Conservation (phyloP, 2,329 filamentous ascomycete species). For the Mollisiaceae sp. region DNA sequence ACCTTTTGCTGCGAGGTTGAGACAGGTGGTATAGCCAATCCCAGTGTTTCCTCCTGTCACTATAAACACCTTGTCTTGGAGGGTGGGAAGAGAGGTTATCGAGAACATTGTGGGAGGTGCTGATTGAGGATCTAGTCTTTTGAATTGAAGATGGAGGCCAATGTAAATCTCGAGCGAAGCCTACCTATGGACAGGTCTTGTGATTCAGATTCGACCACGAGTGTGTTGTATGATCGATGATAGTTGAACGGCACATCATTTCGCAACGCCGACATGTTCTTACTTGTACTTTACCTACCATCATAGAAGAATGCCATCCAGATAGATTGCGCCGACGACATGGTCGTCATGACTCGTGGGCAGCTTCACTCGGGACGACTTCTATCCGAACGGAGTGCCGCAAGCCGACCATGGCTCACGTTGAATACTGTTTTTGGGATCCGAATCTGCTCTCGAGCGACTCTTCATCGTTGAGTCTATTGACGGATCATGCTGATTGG, state of each 20-base stretch:
- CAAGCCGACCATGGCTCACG: too few species aligned
- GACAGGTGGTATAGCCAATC: slow-evolving; percentile 52
- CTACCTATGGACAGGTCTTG: not conserved
- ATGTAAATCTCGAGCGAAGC: not conserved
- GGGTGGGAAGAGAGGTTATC: slow-evolving; percentile 43
- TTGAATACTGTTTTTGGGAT: too few species aligned
- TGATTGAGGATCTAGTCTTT: not conserved
- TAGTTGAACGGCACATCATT: not conserved
- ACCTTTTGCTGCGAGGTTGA: slow-evolving; percentile 54
- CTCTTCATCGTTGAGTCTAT: too few species aligned
- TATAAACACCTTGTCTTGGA: slow-evolving; percentile 47
- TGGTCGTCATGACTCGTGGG: not conserved
- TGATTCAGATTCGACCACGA: not conserved
- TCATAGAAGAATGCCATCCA: not conserved
- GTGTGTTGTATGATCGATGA: not conserved
- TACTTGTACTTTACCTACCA: too few species aligned
- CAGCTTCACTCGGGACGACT: not conserved
- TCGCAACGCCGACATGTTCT: not conserved
- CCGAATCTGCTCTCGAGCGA: too few species aligned
- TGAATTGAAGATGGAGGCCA: not conserved
- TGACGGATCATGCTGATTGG: too few species aligned
- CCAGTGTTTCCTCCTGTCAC: slow-evolving; percentile 47
- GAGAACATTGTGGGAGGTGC: slow-evolving; percentile 19
- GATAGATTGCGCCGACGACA: not conserved
- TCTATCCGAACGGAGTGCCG: too few species aligned